A percentile compares a stretch with the other conserved stretches of the same genome.
Conservation (phyloP, 2,329 filamentous ascomycete genomes). For the Fusarium humuli region DNA sequence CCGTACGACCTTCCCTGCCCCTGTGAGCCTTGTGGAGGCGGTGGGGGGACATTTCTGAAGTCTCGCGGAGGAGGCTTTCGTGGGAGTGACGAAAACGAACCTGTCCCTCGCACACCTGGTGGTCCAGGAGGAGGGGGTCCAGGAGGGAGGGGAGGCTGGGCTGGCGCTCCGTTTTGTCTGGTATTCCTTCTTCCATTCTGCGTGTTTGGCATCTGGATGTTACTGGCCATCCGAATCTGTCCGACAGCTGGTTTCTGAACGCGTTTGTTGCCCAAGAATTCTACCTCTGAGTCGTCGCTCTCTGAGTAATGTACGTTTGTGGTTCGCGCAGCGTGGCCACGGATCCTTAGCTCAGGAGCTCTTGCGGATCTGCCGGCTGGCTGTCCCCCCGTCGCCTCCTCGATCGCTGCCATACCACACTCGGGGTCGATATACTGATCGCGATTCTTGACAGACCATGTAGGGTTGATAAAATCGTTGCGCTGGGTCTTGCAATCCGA, state of each 20-base stretch:
- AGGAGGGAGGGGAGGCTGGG: conserved; percentile 55
- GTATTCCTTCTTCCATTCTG: conserved; percentile 32
- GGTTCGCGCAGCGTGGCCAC: conserved; percentile 51
- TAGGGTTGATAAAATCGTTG: conserved; percentile 52
- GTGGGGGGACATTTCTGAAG: conserved; percentile 49
- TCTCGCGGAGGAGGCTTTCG: conserved; percentile 48
- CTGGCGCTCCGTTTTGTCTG: conserved; percentile 34
- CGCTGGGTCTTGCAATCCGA: conserved; percentile 61
- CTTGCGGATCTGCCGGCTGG: conserved; percentile 39
- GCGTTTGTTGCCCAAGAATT: conserved; percentile 55
- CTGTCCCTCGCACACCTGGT: conserved; percentile 40
- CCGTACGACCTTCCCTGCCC: conserved; percentile 26
- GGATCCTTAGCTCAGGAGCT: conserved; percentile 49
- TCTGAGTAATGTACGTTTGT: conserved; percentile 60
- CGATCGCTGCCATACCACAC: conserved; percentile 56
- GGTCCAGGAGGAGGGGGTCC: conserved; percentile 52
- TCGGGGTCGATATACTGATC: conserved; percentile 62
- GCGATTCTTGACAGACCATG: conserved; percentile 65
- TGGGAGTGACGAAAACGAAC: conserved; percentile 46
- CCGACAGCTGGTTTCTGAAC: conserved; percentile 50
- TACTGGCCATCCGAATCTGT: conserved; percentile 56
- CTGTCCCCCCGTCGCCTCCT: conserved; percentile 45
- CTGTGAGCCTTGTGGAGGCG: conserved; percentile 33
- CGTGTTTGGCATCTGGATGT: conserved; percentile 54
- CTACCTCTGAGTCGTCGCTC: conserved; percentile 59